Base-by-base conservation (phyloP, 805 yeast species). In the Monosporozyma solicola region DNA sequence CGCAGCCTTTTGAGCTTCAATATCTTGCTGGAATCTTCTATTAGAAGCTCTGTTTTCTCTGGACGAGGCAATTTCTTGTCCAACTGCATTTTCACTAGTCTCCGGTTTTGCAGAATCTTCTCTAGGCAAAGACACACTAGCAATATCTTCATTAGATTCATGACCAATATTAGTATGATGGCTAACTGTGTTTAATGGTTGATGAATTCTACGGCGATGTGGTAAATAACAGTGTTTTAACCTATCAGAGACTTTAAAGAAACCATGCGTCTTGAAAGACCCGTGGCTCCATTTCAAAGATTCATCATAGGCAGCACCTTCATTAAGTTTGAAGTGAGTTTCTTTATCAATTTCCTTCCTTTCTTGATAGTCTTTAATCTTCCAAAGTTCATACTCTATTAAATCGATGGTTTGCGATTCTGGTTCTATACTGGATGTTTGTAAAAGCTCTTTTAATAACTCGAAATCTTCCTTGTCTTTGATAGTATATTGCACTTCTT, bases 21-120 rank as follows among this genome's bases (percentile, higher is more conserved):
- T 84, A 66, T 87, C 97, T 27, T 94, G 96, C 3, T 87, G 96
- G 63, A 87, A 84, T 57, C 96, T 78, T 71, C 96, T 81, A 62
- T 87, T 87, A 59, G 84, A 83, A 15, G 94, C 95, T 63, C 97
- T 80, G 64, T 86, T 89, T 51, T 84, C 85, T 63, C 96, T 82
- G 3, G 96, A 87, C 55, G 90, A 85, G 56, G 84, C 84, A 9
- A 77, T 65, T 53, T 72, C 75, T 59, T 57, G 58, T 2, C 54
- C 54, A 3, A 35, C 20, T 2, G 53, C 46, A 16, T 33, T 33
- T 16, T 41, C 41, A 33, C 44, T 56, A 10, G 46, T 47, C 2
- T 65, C 69, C 5, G 57, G 45, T 13, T 55, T 55, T 15, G 52
- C 56, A 1, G 64, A 54, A 15, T 61, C 65, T 45, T 60, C 63